These are phyloP conservation scores for Pichia sp. DNA, from an alignment of 1,139 yeast genomes.

Conservation along the genomic window DNA sequence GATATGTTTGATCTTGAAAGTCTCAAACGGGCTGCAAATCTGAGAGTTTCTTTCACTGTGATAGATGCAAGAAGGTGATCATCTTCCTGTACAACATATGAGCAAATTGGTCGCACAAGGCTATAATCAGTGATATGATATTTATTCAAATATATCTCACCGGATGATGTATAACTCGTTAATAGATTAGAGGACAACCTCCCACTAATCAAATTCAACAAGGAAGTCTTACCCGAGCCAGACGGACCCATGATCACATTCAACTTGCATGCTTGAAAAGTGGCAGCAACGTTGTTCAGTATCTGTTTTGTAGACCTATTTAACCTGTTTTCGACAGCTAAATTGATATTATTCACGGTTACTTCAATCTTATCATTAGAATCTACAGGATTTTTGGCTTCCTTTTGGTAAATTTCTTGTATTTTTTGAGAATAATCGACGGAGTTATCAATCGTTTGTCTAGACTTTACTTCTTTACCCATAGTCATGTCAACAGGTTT, in stretches of 20 bases:
- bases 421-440: conserved; percentile 7
- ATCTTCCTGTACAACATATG: conserved; percentile 78
- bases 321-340: conserved; percentile 18
- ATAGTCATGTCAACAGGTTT: conserved; percentile 49
- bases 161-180: conserved; percentile 31
- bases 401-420: background rate
- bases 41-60: conserved; percentile 72
- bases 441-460: conserved; percentile 11
- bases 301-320: conserved; percentile 28
- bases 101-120: conserved; percentile 45
- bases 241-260: conserved; percentile 89
- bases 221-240: conserved; percentile 78
- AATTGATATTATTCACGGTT: conserved; percentile 15
- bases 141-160: conserved; percentile 38
- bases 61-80: conserved; percentile 60
- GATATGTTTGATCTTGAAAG: conserved; percentile 33
- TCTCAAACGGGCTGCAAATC: conserved; percentile 64
- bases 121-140: conserved; percentile 18
- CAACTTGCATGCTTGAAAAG: conserved; percentile 55
- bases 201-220: conserved; percentile 60
- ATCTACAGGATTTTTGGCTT: background rate
- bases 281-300: conserved; percentile 46
- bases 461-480: conserved; percentile 33
- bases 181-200: conserved; percentile 42
- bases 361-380: conserved; percentile 11